Conservation (phyloP, 495 filamentous ascomycete species). For the Aspergillus funiculosus region DNA sequence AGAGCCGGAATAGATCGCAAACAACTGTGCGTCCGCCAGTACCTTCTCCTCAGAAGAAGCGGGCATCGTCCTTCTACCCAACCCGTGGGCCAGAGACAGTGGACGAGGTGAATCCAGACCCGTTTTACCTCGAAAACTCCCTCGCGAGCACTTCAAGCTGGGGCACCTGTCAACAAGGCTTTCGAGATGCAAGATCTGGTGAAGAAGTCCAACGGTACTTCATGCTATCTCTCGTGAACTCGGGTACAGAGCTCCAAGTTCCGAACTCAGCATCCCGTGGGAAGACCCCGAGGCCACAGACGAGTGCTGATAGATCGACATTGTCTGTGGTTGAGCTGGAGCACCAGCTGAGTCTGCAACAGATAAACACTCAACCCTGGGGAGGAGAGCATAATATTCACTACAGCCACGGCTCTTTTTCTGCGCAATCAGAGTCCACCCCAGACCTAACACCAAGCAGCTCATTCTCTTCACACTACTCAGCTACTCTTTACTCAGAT, state of each 20-base stretch:
- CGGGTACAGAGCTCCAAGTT: constrained; percentile 15
- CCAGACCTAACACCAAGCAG: constrained; percentile 44
- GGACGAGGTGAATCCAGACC: constrained; percentile 41
- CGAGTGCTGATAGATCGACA: constrained; percentile 30
- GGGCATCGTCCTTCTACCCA: constrained; percentile 35
- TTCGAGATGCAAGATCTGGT: constrained; percentile 35
- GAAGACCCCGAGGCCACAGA: constrained; percentile 11
- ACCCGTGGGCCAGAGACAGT: constrained; percentile 24
- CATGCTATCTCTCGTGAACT: constrained; percentile 28
- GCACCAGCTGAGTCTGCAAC: constrained; percentile 31
- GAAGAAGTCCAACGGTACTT: constrained; percentile 35
- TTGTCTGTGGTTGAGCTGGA: constrained; percentile 36
- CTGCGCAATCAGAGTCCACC: constrained; percentile 31
- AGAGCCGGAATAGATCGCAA: constrained; percentile 34
- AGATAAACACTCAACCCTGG: constrained; percentile 26
- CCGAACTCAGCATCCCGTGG: constrained; percentile 13
- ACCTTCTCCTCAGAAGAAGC: constrained; percentile 29
- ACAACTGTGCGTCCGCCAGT: constrained; percentile 29
- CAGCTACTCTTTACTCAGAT: constrained; percentile 30
- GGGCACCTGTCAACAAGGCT: constrained; percentile 23
- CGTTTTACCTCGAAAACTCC: constrained; percentile 43
- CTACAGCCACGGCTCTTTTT: constrained; percentile 36
- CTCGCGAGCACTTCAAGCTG: constrained; percentile 28
- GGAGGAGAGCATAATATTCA: constrained; percentile 22
- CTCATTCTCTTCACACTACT: constrained; percentile 43